phyloP scores from a whole-genome alignment of 2,329 filamentous ascomycete species.

The Phaeosphaeria sp. region DNA sequence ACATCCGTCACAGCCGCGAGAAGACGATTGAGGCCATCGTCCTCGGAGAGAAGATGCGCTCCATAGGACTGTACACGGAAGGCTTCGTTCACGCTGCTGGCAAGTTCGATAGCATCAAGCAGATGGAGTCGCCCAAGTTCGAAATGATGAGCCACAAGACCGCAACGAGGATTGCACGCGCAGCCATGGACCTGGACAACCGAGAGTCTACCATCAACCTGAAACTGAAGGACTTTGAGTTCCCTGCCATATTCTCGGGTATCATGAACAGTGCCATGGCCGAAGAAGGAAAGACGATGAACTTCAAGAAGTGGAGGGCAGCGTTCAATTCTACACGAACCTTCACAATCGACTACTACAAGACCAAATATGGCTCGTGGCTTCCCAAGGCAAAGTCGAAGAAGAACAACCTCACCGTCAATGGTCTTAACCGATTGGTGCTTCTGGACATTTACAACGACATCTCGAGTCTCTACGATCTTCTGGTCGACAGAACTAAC shows the following conservation, averaged over 20 bases:
- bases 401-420: conserved; percentile 88
- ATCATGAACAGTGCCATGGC: conserved; percentile 83
- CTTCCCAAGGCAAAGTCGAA: conserved; percentile 90
- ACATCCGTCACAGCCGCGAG: conserved; percentile 81
- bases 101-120: conserved; percentile 77
- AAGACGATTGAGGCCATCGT: conserved; percentile 89
- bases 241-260: conserved; percentile 87
- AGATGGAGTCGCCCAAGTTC: conserved; percentile 73
- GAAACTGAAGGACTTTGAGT: conserved; percentile 87
- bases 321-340: conserved; percentile 77
- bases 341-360: conserved; percentile 75
- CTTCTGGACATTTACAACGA: conserved; percentile 84
- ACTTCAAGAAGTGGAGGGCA: conserved; percentile 83
- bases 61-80: conserved; percentile 82
- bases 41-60: conserved; percentile 88
- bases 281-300: conserved; percentile 76
- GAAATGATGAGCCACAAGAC: conserved; percentile 74
- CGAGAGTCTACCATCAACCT: conserved; percentile 73
- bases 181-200: conserved; percentile 78
- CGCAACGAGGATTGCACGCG: conserved; percentile 79
- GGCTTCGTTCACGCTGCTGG: conserved; percentile 91
- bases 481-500: conserved; percentile 80
- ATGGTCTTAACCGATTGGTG: conserved; percentile 84
- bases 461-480: conserved; percentile 84
- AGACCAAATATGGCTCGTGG: conserved; percentile 75